A percentile compares a stretch with the other conserved stretches of the same genome.
Conservation (phyloP, 768 basidiomycete genomes). For the Lentinula raphanica region DNA sequence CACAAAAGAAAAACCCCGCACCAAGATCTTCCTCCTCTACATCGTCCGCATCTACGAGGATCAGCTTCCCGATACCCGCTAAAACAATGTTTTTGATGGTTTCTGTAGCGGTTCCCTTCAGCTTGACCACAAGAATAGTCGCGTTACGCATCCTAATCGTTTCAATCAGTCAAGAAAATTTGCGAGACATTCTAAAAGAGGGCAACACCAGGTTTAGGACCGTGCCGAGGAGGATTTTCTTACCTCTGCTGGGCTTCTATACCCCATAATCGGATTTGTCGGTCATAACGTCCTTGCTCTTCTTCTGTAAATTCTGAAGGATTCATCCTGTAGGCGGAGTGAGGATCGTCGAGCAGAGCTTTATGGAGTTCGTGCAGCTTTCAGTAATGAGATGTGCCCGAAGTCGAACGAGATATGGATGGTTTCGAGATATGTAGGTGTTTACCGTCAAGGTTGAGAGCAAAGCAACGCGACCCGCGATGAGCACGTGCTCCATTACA, state of each 20-base stretch:
- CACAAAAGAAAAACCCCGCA: constrained; percentile 88
- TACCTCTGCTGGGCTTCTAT: constrained; percentile 95
- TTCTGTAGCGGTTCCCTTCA: constrained; percentile 86
- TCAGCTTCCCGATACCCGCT: constrained; percentile 87
- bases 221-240: constrained; percentile 12
- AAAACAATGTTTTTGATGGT: constrained; percentile 97
- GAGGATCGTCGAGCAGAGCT: neutral
- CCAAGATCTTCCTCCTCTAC: constrained; percentile 86
- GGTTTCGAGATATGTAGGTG: neutral
- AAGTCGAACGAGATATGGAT: neutral
- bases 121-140: constrained; percentile 75
- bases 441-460: neutral
- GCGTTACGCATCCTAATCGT: constrained; percentile 83
- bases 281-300: constrained; percentile 79
- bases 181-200: neutral
- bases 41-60: constrained; percentile 73
- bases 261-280: constrained; percentile 97
- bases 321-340: constrained; percentile 13
- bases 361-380: neutral
- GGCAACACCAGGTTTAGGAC: neutral
- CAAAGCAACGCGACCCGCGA: neutral
- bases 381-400: neutral
- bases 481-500: neutral
- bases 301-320: constrained; percentile 64
- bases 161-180: constrained; percentile 16